These are phyloP conservation scores for Boechera retrofracta DNA, from an alignment of 345 rosid species.

Conservation along the genomic window DNA sequence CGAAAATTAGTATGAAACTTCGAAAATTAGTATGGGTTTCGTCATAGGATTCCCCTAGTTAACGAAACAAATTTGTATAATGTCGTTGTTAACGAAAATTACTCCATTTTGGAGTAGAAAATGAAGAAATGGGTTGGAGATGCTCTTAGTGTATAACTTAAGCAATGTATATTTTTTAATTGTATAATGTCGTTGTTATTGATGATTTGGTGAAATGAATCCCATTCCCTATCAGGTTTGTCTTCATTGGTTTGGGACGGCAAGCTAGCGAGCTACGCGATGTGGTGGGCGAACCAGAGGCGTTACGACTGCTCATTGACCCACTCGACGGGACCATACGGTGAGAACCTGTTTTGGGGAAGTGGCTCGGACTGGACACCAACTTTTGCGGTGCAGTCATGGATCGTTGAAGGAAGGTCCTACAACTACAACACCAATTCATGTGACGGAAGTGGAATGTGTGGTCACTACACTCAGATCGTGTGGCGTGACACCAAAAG, in stretches of 20 bases:
- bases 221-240: conserved; percentile 45
- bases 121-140: too few relatives aligned
- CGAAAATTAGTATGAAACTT: neutral
- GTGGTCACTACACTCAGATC: conserved; percentile 95
- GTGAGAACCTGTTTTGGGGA: conserved; percentile 97
- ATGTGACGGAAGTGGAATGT: conserved; percentile 58
- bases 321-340: conserved; percentile 85
- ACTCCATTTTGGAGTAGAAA: too few relatives aligned
- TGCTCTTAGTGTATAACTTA: too few relatives aligned
- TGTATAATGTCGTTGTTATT: neutral
- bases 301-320: conserved; percentile 64
- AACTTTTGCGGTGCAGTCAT: conserved; percentile 63
- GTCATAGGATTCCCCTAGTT: too few relatives aligned
- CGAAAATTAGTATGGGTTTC: neutral
- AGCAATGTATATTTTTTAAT: neutral
- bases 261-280: conserved; percentile 57
- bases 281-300: conserved; percentile 68
- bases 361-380: conserved; percentile 79
- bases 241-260: conserved; percentile 66
- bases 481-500: conserved; percentile 70
- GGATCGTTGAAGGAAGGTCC: conserved; percentile 70
- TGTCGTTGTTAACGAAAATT: too few relatives aligned
- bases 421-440: conserved; percentile 64
- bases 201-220: conserved; percentile 19
- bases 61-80: too few relatives aligned